Evolutionary conservation across 2,329 filamentous ascomycete genomes (phyloP), one percentile per base, ranked within the genome.

Genomic region (Dichotomopilus funicola): DNA sequence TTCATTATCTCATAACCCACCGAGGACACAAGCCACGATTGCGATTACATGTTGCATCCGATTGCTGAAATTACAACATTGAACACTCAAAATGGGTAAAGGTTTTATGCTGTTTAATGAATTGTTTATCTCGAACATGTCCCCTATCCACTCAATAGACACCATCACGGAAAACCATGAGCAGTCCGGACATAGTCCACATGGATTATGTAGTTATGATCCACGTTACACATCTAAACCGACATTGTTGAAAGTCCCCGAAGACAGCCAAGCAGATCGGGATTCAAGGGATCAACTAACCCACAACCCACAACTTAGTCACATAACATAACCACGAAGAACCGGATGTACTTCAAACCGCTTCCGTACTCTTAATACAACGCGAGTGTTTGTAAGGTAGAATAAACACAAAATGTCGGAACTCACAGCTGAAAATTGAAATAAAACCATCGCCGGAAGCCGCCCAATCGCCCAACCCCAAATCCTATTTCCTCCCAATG

Each of bases 401-500:
- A 40, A 53, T 34, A 3, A 46, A 27, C 27, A 7, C 35, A n/a
- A 36, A 19, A 35, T 2, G 13, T 42, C 13, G 6, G 40, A 42
- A 42, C 6, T 1, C 11, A 6, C 40, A 42, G 6, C 40, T 13
- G 12, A 11, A 11, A 42, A 42, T 42, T 40, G 19, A 40, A 40
- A 49, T 8, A 27, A 8, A 52, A 13, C 33, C 48, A 27, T 27
- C 19, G 19, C 19, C 19, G 19, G 19, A 27, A 27, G 19, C 19
- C 19, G 2, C 19, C 19, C 19, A 27, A 27, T 27, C 19, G 2
- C 19, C 19, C 19, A 27, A 27, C 19, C 19, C 19, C 19, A 27
- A 27, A 27, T 27, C 19, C 19, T 27, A 27, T 27, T 41, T 12
- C 55, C 44, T 43, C 19, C 51, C 46, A 55, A 55, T 55, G 49